Base-by-base conservation (phyloP, 2,329 filamentous ascomycete species). In the Diaporthe sp. region DNA sequence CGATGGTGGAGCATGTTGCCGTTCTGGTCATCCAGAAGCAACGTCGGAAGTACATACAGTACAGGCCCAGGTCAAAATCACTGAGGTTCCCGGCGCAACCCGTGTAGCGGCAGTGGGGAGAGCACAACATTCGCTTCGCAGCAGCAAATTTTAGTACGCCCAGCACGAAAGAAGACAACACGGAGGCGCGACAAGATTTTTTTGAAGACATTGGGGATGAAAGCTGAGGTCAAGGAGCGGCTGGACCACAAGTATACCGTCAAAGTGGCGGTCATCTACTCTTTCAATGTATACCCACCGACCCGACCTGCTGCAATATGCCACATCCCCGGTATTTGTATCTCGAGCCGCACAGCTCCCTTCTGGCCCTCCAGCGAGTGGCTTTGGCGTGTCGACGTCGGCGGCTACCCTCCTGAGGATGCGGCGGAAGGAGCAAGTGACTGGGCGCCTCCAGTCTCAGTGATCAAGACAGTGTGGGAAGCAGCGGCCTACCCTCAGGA, bases 311-410 rank as follows among this genome's bases (percentile, higher is more conserved):
- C 20, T 15, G n/a, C 15, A 28, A 10, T 55, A 28, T 28, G 25
- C 51, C n/a, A 55, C 51, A 28, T 25, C 85, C 88, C 17, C 83
- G 87, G 31, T 87, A 88, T 77, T 83, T 87, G 6, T 86, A 88
- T 72, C 84, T 89, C 49, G 88, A 88, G 75, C 87, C 87, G 2
- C 84, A 83, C 49, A 88, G 88, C 71, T 87, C 88, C 70, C 82
- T 88, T 3, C 81, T 88, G 10, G 85, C 84, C 73, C 82, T 86
- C 1, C 84, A 84, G 8, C 82, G 85, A 12, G 87, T 88, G 12
- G 88, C 88, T 75, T 81, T 88, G 20, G 85, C 86, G 31, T 25
- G 53, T 47, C 47, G 37, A 53, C 0, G 22, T 71, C 51, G n/a
- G 31, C 13, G 31, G 55, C 9, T 55, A 10, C 42, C n/a, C 44